These are phyloP conservation scores for Mortierella sp. DNA, from an alignment of 371 early-diverging fungal genomes.

Conservation along the genomic window DNA sequence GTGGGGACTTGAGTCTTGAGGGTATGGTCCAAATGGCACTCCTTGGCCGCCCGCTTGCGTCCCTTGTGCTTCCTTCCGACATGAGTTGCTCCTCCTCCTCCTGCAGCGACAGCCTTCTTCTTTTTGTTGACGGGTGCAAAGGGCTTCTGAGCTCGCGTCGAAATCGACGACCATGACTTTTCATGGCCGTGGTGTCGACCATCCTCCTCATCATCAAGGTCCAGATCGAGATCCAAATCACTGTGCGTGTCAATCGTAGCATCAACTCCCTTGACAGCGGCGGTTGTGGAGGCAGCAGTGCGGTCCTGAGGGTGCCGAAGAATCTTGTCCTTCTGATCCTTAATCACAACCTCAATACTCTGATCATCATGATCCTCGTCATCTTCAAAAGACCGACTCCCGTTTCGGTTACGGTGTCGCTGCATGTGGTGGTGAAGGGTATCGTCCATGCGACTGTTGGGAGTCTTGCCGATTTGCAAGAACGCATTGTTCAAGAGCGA, in stretches of 20 bases:
- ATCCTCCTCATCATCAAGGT: background rate
- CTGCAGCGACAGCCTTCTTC: constrained; percentile 19
- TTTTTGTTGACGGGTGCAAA: constrained; percentile 50
- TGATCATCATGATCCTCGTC: constrained; percentile 17
- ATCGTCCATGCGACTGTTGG: constrained; percentile 42
- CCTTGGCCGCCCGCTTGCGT: constrained; percentile 1
- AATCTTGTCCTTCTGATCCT: constrained; percentile 45
- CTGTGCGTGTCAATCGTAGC: background rate
- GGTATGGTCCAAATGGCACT: constrained; percentile 9
- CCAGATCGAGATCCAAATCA: constrained; percentile 25
- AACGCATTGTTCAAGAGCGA: constrained; percentile 54
- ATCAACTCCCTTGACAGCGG: too few relatives aligned
- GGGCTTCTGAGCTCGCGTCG: constrained; percentile 39
- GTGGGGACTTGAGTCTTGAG: background rate
- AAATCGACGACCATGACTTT: constrained; percentile 39
- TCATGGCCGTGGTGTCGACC: background rate
- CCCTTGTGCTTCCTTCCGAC: constrained; percentile 15
- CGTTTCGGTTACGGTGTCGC: constrained; percentile 4
- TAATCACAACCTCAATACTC: constrained; percentile 50
- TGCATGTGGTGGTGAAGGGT: background rate
- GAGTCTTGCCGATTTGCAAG: constrained; percentile 52
- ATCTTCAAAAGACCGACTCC: background rate
- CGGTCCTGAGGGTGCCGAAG: constrained; percentile 9
- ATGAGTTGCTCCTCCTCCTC: background rate
- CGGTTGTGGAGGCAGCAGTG: background rate